Base-by-base conservation (phyloP, 805 yeast species). In the Candida berthetii region DNA sequence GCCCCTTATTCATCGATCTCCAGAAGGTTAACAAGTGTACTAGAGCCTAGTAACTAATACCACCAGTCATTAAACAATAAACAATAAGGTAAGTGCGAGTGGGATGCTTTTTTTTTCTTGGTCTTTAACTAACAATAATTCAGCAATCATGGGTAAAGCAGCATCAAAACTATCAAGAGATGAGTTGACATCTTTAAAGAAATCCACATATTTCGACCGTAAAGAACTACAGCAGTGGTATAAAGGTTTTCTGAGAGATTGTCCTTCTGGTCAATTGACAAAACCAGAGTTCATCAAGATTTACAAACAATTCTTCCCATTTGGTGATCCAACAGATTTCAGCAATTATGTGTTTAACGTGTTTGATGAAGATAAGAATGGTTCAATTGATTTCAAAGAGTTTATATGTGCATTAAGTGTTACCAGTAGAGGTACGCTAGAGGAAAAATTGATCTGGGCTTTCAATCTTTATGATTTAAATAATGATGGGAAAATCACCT, bases 161-260 rank as follows among this genome's bases (percentile, higher is more conserved):
- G 91, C 95, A 8, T 88, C 97, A 19, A 93, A 90, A 58, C 66
- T 93, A 38, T 84, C 95, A 15, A 88, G 84, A 53, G 98, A 93
- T 51, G 98, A 93, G 54, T 74, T 93, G 38, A 75, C 85, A 40
- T 80, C 83, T 41, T 75, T 93, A 44, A 85, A 84, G 58, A 82
- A 79, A 56, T 83, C 89, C 19, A 93, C 99, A 0, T 84, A 88
- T 54, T 93, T 93, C 57, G 96, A 91, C 57, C 80, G 90, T 41
- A 74, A 96, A 48, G 99, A 93, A 59, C 74, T 93, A 35, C 98
- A 93, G 62, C 99, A 91, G 58, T 93, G 99, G 99, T 91, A 91
- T 59, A 91, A 91, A 59, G 98, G 98, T 3, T 93, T 93, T 54
- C 69, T 84, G 34, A 74, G 96, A 57, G 99, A 93, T 61, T 91